A percentile compares a stretch with the other conserved stretches of the same genome.
Evolutionary conservation across 176 grass and related monocot genomes (phyloP).

Genomic region (bread wheat (Triticum aestivum)): DNA sequence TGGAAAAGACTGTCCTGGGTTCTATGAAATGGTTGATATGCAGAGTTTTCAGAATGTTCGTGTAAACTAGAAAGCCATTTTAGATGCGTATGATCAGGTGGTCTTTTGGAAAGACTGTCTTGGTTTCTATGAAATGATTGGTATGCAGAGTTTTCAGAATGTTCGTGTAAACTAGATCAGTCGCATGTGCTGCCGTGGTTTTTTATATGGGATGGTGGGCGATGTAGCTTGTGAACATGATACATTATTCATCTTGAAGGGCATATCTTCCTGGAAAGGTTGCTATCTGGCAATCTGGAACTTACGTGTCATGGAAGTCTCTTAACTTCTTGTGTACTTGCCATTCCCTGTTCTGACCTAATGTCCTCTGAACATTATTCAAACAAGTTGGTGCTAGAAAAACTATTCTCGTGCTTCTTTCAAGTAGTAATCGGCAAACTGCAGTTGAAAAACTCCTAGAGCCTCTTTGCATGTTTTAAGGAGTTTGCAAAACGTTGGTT

Average conservation of each 20-base stretch:
- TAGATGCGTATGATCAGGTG: too few relatives aligned
- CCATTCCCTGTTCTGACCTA: background rate
- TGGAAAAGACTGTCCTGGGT: too few relatives aligned
- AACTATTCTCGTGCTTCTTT: background rate
- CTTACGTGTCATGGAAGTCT: constrained; percentile 11
- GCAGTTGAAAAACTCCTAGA: background rate
- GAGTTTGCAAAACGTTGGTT: background rate
- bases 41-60: background rate
- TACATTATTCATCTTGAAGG: background rate
- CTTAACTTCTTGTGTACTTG: constrained; percentile 2
- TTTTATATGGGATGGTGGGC: background rate
- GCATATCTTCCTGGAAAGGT: background rate
- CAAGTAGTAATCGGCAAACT: background rate
- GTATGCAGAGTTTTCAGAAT: background rate
- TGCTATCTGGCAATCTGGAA: constrained; percentile 13
- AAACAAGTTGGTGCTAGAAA: background rate
- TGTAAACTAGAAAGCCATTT: background rate
- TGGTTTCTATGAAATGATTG: constrained; percentile 12
- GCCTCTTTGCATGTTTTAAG: background rate
- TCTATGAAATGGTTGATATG: constrained; percentile 3
- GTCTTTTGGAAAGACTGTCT: background rate
- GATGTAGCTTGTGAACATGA: background rate
- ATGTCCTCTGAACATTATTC: constrained; percentile 15
- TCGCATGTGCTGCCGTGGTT: background rate
- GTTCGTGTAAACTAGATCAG: background rate